Base-by-base conservation (phyloP, 2,329 filamentous ascomycete species). In the Lasiodiplodia hormozganensis region DNA sequence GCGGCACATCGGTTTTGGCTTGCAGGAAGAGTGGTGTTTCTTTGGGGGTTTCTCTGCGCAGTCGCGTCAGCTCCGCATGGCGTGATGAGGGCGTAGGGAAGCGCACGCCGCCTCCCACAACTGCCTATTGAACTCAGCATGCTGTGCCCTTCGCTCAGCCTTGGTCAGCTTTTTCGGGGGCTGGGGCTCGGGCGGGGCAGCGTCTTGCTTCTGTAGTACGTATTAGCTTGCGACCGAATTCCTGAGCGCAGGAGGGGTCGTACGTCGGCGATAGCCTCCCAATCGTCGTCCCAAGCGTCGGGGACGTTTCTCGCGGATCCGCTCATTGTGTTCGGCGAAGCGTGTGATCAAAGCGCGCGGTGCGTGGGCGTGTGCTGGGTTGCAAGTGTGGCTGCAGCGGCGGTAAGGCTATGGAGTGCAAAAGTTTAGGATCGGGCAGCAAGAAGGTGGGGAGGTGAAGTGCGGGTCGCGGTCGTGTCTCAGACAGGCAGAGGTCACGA, bases 271-370 rank as follows among this genome's bases (percentile, higher is more conserved):
- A 91, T 87, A 6, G 84, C 82, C 78, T 95, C 92, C 94, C 94
- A 98, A 76, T 97, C 92, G 74, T 97, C 90, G 71, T 95, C 93
- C 95, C 95, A 97, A 23, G 93, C 94, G 78, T 69, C 67, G n/a
- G 67, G 62, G n/a, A 65, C 62, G 25, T 49, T 49, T 60, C 25
- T 25, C 18, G 38, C 64, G 23, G 49, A 38, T 34, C 21, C 52
- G 25, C 57, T 68, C 57, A 64, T 64, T 53, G 56, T 34, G 31
- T 34, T 34, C 4, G 8, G 10, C 28, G 60, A 36, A 14, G 38
- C 34, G 47, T 10, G 11, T 1, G 28, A 31, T 14, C 18, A 16
- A 31, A 38, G 54, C n/a, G 47, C 47, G 31, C n/a, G 12, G 25
- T 52, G 28, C n/a, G 14, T 51, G 25, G 25, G 18, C 16, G 25